Base-by-base conservation (phyloP, 208 protist genomes). In the Crithidia bombi region DNA sequence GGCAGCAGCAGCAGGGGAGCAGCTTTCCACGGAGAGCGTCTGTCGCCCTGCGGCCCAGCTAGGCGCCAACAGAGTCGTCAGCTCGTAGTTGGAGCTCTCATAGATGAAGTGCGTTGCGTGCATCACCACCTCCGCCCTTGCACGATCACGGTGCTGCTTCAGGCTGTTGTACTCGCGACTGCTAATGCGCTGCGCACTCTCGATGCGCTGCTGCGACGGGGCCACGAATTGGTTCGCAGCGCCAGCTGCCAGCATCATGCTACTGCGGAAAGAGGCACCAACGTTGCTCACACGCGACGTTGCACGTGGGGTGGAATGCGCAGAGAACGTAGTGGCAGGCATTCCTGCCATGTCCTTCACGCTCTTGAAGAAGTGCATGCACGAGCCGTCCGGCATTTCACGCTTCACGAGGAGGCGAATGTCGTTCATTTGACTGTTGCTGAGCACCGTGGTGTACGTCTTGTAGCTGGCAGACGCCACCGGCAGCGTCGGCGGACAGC, bases 131-230 rank as follows among this genome's bases (percentile, higher is more conserved):
- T 89, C 81, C 25, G 66, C 75, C 15, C 80, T 59, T 21, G 65
- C 65, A 12, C 52, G 46, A 49, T 93, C 87, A 17, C 76, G 75
- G 72, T 95, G 81, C 25, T 80, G 47, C 52, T 83, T 67, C 49
- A 95, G 71, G 57, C 70, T 80, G n/a, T 46, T 61, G 73, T 93
- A 95, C 77, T 92, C 87, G 44, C 79, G 82, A 73, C 77, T 84
- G 75, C 84, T 90, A 46, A 95, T 91, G 51, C 81, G 78, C 64
- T 90, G 76, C 57, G 79, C 75, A 19, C 77, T 78, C 59, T 85
- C 79, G 23, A 89, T 69, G 30, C 78, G 68, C 47, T 86, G 68
- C 65, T 78, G 72, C 51, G 61, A 33, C 30, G 50, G 61, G 9
- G 65, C 57, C 0, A 64, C 54, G 47, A 56, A 54, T 3, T 9